These are phyloP conservation scores for Aegilops speltoides DNA, from an alignment of 176 grass and related monocot species.

Conservation along the genomic window DNA sequence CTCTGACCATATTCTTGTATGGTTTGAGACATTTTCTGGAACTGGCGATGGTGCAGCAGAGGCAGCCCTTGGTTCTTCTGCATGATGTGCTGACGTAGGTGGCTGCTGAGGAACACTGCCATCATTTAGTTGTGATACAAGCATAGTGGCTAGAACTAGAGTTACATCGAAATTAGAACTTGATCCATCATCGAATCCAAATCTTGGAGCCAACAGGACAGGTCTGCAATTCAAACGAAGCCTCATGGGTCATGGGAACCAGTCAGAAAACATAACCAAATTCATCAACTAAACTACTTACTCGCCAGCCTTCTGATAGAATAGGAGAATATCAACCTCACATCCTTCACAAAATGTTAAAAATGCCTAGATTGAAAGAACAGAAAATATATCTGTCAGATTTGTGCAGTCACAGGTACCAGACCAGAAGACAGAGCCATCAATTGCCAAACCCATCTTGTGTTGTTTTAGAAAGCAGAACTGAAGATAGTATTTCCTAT, in stretches of 20 bases:
- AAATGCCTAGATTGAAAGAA: conserved; percentile 61
- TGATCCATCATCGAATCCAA: conserved; percentile 70
- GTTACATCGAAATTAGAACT: conserved; percentile 79
- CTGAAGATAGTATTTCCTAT: neutral
- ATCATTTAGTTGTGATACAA: conserved; percentile 70
- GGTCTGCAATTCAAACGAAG: conserved; percentile 49
- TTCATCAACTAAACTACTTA: conserved; percentile 42
- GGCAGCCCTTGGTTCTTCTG: conserved; percentile 48
- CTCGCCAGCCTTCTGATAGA: conserved; percentile 90
- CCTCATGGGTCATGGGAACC: neutral
- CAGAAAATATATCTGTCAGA: conserved; percentile 10
- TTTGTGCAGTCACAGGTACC: neutral
- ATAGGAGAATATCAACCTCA: conserved; percentile 80
- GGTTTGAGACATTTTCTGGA: conserved; percentile 64
- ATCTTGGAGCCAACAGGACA: conserved; percentile 73
- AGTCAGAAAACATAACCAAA: conserved; percentile 14
- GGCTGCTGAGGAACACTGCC: conserved; percentile 37
- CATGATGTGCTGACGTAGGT: conserved; percentile 39
- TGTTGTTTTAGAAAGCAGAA: conserved; percentile 1
- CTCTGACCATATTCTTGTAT: conserved; percentile 96
- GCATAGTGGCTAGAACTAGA: conserved; percentile 85
- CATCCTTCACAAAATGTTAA: conserved; percentile 92
- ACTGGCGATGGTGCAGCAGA: conserved; percentile 41
- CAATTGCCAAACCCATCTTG: neutral
- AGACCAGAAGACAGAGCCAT: neutral